Base-by-base conservation (phyloP, 148 eudicot species). In the Rhododendron griersonianum region DNA sequence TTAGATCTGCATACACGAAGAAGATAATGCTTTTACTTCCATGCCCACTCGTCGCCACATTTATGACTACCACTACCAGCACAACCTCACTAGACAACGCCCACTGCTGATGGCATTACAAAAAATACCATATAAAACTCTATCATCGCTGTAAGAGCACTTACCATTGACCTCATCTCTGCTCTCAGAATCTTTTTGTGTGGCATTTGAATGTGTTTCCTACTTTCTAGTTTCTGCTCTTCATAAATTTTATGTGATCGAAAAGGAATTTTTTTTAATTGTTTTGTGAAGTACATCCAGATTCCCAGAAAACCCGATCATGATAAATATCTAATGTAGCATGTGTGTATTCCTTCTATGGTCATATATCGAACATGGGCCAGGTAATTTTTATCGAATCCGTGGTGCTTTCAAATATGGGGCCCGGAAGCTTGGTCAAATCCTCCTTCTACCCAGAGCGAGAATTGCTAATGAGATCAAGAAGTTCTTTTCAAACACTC, bases 401-500 rank as follows among this genome's bases (percentile, higher is more conserved):
- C 87, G 90, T 35, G 92, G 94, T 82, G 94, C 95, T 79, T 90
- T 93, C 81, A 92, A 88, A 84, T 89, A 78, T 87, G 94, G 94
- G 76, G 95, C 94, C 23, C 89, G 90, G 79, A 91, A 89, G 83
- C 94, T 93, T 84, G 93, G 90, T 71, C 86, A 77, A 83, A 83
- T 92, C 59, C 89, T 93, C 71, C 45, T 76, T 13, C 86, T 67
- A 63, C 94, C 92, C 16, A 87, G 82, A 67, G 93, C 88, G 37
- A 87, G 85, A 79, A 81, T 85, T 78, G 86, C 85, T 7, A 89
- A 83, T 67, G 94, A 88, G 88, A 84, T 93, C 80, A 81, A 74
- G 84, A 81, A 85, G 7, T 93, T 93, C 86, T 93, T 91, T 80
- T 25, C 86, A 50, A 93, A 89, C 84, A 92, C 94, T 77, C 87